Conservation (phyloP, 2,329 filamentous ascomycete species). For the Decorospora gaudefroyi region DNA sequence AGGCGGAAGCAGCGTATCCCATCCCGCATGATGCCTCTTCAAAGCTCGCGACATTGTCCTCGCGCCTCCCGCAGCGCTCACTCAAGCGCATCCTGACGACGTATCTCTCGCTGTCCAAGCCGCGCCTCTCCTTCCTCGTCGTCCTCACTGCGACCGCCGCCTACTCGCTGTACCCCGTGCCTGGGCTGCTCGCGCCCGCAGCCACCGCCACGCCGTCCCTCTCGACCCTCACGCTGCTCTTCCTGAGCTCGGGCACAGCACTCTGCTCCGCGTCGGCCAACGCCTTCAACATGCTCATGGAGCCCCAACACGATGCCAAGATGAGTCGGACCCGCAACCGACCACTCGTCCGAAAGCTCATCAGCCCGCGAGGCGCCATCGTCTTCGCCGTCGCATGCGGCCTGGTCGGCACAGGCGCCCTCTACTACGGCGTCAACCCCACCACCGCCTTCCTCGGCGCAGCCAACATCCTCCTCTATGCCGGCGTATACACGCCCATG, state of each 20-base stretch:
- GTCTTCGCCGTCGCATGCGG: conserved; percentile 79
- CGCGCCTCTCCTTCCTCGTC: conserved; percentile 87
- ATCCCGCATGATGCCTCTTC: conserved; percentile 64
- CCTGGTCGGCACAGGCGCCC: conserved; percentile 66
- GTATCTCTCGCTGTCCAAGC: conserved; percentile 91
- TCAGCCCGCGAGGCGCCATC: conserved; percentile 71
- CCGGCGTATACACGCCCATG: conserved; percentile 87
- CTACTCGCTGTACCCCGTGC: conserved; percentile 91
- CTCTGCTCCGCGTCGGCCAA: conserved; percentile 91
- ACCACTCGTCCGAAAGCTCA: conserved; percentile 80
- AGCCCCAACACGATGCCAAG: conserved; percentile 83
- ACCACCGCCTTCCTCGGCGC: conserved; percentile 86
- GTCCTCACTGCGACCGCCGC: conserved; percentile 87
- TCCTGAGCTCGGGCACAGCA: conserved; percentile 86
- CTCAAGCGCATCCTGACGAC: conserved; percentile 72
- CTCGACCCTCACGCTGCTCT: conserved; percentile 86
- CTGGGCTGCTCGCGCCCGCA: conserved; percentile 75
- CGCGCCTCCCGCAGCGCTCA: conserved; percentile 60
- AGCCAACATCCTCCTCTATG: conserved; percentile 86
- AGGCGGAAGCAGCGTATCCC: conserved; percentile 37
- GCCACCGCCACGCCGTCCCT: conserved; percentile 74
- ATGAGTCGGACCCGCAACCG: conserved; percentile 94
- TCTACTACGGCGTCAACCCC: conserved; percentile 91
- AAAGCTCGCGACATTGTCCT: conserved; percentile 61
- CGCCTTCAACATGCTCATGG: conserved; percentile 95